A percentile compares a stretch with the other conserved stretches of the same genome.
Evolutionary conservation across 2,329 filamentous ascomycete genomes (phyloP).

Genomic region (Diaporthe citri): DNA sequence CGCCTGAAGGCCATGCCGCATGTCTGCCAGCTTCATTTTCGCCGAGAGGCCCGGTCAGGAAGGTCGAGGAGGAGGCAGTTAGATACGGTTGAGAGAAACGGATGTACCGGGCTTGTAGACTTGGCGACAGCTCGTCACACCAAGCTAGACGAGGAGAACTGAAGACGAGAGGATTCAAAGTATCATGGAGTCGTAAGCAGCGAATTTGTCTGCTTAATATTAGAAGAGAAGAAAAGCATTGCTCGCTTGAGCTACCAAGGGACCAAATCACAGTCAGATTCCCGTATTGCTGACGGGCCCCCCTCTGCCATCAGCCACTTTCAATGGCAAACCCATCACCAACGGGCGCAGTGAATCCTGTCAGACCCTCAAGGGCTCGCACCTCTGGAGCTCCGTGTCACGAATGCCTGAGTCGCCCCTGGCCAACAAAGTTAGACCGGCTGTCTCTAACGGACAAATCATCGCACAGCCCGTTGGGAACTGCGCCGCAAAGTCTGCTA

Average conservation of each 20-base stretch:
- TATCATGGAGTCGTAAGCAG: neutral
- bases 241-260: neutral
- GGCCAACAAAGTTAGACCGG: neutral
- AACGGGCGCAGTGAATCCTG: slow-evolving; percentile 18
- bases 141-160: neutral
- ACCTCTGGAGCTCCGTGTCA: no score
- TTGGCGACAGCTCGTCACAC: neutral
- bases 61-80: neutral
- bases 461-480: neutral
- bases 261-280: slow-evolving; percentile 6
- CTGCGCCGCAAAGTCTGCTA: neutral
- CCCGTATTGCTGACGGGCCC: neutral
- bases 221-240: neutral
- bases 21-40: slow-evolving; percentile 16
- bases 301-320: neutral
- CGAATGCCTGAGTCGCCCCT: neutral
- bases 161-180: neutral
- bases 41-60: no score
- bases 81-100: neutral
- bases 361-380: neutral
- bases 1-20: neutral
- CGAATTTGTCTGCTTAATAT: neutral
- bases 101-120: neutral
- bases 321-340: neutral
- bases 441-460: neutral